Conservation (phyloP, 805 yeast genomes). For the Jamesozyma rosinii region DNA sequence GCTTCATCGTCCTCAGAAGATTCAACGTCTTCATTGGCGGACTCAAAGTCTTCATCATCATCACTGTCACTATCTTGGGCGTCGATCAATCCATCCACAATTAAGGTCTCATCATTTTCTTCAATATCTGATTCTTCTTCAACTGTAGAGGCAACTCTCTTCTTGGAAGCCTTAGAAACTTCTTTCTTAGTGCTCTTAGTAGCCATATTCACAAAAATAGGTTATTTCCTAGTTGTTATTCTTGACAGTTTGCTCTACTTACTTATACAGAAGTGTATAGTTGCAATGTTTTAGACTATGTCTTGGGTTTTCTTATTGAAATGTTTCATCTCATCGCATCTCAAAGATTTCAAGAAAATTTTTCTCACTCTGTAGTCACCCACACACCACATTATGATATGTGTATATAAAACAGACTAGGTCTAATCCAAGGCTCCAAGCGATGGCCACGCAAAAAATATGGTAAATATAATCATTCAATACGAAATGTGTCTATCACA, state of each 20-base stretch:
- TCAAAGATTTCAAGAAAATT: neutral
- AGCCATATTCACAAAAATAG: neutral
- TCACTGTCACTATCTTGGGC: slow-evolving; percentile 19
- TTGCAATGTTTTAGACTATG: neutral
- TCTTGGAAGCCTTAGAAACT: slow-evolving; percentile 10
- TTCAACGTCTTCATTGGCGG: slow-evolving; percentile 11
- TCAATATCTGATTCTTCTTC: slow-evolving; percentile 18
- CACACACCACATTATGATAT: slow-evolving; percentile 2
- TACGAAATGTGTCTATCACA: too few relatives aligned
- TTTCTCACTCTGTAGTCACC: slow-evolving; percentile 2
- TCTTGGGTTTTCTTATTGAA: neutral
- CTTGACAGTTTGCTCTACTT: neutral
- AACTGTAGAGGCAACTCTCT: slow-evolving; percentile 13
- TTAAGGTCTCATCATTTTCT: slow-evolving; percentile 13
- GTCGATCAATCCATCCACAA: slow-evolving; percentile 10
- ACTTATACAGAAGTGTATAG: neutral
- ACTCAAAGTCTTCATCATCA: slow-evolving; percentile 13
- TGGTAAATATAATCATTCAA: too few relatives aligned
- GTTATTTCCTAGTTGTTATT: neutral
- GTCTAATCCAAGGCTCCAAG: too few relatives aligned
- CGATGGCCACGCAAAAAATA: too few relatives aligned
- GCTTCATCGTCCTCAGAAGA: slow-evolving; percentile 8
- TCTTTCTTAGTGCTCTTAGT: slow-evolving; percentile 1
- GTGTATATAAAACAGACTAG: too few relatives aligned
- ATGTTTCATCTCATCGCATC: slow-evolving; percentile 6